A percentile compares a stretch with the other conserved stretches of the same genome.
These are phyloP conservation scores for Ceratocystis lukuohia DNA, from an alignment of 2,329 filamentous ascomycete genomes.

Conservation along the genomic window DNA sequence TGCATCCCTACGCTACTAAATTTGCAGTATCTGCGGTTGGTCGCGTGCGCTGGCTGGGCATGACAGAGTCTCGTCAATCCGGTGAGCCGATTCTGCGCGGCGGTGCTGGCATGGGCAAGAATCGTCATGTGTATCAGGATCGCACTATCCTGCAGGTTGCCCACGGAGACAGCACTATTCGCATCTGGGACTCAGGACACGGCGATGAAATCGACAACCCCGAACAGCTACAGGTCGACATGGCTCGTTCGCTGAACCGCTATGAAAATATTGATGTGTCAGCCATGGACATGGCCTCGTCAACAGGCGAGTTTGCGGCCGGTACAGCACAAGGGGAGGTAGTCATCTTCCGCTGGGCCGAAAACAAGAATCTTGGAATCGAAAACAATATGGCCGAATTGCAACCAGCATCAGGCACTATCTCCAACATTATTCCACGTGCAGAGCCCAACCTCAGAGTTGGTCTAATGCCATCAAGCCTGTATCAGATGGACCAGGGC, in stretches of 20 bases:
- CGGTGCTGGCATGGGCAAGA: constrained; percentile 57
- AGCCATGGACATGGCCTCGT: constrained; percentile 65
- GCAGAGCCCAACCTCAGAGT: constrained; percentile 62
- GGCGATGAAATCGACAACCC: constrained; percentile 88
- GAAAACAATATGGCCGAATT: constrained; percentile 35
- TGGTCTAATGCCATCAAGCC: constrained; percentile 63
- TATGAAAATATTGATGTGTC: constrained; percentile 64
- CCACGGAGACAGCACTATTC: constrained; percentile 82
- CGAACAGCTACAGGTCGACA: constrained; percentile 67
- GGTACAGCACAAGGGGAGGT: constrained; percentile 76
- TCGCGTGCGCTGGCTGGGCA: constrained; percentile 71
- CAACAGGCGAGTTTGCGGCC: constrained; percentile 70
- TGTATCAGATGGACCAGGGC: constrained; percentile 46
- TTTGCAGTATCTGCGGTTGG: constrained; percentile 60
- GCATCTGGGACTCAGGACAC: constrained; percentile 85
- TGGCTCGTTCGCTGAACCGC: constrained; percentile 69
- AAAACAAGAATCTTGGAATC: constrained; percentile 57
- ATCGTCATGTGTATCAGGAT: constrained; percentile 63
- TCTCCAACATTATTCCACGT: constrained; percentile 62
- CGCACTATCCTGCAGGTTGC: constrained; percentile 76
- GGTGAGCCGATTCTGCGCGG: constrained; percentile 69
- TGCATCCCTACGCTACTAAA: constrained; percentile 76
- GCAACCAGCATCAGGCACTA: constrained; percentile 49
- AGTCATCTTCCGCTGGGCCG: constrained; percentile 76
- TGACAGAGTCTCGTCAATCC: constrained; percentile 70